phyloP scores from a whole-genome alignment of 1,284 basidiomycete species.

The Malassezia vespertilionis region DNA sequence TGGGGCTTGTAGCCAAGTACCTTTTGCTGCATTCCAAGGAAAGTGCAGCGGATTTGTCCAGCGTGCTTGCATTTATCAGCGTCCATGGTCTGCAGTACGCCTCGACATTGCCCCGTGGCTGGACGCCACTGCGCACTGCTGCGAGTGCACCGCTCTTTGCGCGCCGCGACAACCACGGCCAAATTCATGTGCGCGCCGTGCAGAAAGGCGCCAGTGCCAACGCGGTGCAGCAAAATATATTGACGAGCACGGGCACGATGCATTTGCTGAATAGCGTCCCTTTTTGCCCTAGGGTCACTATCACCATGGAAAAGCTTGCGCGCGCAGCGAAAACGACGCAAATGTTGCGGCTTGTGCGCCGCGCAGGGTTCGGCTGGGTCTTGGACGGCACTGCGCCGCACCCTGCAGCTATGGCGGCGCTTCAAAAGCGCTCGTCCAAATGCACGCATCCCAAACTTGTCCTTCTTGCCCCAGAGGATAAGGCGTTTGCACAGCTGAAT shows the following conservation, averaged over 20 bases:
- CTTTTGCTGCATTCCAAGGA: slow-evolving; percentile 55
- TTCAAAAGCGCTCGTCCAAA: neutral
- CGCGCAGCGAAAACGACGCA: neutral
- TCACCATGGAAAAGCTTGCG: slow-evolving; percentile 42
- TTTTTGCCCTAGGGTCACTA: slow-evolving; percentile 72
- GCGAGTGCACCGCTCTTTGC: slow-evolving; percentile 8
- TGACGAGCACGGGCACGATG: slow-evolving; percentile 79
- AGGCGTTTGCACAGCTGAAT: slow-evolving; percentile 80
- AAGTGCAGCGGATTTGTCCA: slow-evolving; percentile 61
- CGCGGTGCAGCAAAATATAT: slow-evolving; percentile 53
- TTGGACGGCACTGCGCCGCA: neutral
- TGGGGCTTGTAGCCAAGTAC: slow-evolving; percentile 81
- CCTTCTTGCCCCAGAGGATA: slow-evolving; percentile 77
- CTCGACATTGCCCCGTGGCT: slow-evolving; percentile 51
- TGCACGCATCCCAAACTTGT: slow-evolving; percentile 17
- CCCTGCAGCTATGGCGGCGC: neutral
- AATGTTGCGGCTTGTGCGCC: slow-evolving; percentile 4
- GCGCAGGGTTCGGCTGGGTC: slow-evolving; percentile 9
- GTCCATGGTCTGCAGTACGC: slow-evolving; percentile 68
- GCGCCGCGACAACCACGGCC: slow-evolving; percentile 21
- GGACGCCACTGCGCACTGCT: slow-evolving; percentile 32
- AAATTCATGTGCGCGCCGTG: slow-evolving; percentile 19
- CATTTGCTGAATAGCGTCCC: slow-evolving; percentile 76
- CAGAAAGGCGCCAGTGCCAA: slow-evolving; percentile 3
- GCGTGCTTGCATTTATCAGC: slow-evolving; percentile 73